Evolutionary conservation across 768 basidiomycete species (phyloP).

Genomic region (Lyophyllum decastes): DNA sequence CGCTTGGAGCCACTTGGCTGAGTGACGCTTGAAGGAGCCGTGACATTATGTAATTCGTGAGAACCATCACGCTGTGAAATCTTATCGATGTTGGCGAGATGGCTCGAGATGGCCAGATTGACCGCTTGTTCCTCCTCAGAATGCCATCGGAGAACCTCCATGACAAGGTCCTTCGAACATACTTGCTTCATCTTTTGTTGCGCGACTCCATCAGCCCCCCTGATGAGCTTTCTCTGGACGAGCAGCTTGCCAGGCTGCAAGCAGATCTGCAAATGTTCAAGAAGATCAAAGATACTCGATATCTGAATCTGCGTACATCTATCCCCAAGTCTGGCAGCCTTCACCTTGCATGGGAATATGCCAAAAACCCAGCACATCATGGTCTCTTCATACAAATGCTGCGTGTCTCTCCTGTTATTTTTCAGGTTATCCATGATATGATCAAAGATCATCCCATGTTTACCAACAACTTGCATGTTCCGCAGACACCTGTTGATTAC

Average conservation of each 20-base stretch:
- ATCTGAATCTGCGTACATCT: background rate
- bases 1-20: background rate
- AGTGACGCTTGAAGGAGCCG: background rate
- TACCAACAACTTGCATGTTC: too few species aligned
- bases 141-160: background rate
- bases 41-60: background rate
- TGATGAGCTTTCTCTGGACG: conserved; percentile 1
- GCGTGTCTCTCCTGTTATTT: background rate
- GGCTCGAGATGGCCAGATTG: background rate
- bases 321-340: conserved; percentile 10
- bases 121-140: background rate
- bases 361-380: conserved; percentile 7
- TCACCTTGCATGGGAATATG: conserved; percentile 10
- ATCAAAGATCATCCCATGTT: background rate
- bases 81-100: background rate
- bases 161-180: background rate
- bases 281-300: conserved; percentile 5
- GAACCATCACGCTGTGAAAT: background rate
- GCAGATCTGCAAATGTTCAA: conserved; percentile 5
- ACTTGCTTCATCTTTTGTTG: background rate
- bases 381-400: conserved; percentile 1
- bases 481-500: too few species aligned
- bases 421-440: background rate
- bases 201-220: background rate
- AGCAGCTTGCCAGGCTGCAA: background rate